A percentile compares a stretch with the other conserved stretches of the same genome.
phyloP scores from a whole-genome alignment of 306 rosid species.

The Inga leiocalycina region DNA sequence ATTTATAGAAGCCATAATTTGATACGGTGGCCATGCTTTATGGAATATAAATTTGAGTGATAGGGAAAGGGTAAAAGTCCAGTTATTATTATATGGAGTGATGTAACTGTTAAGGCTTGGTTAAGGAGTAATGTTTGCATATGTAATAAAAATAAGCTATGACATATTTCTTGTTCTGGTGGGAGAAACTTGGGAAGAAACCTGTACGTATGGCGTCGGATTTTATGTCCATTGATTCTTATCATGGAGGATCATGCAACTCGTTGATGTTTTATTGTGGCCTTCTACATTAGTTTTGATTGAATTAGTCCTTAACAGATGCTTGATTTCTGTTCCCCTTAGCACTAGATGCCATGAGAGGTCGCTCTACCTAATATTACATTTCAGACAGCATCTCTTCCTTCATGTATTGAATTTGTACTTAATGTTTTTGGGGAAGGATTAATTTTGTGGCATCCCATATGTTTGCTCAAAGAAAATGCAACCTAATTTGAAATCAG shows the following conservation, averaged over 20 bases:
- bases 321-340: not conserved
- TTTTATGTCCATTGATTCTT: not conserved
- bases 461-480: not conserved
- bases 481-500: constrained; percentile 18
- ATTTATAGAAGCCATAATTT: not conserved
- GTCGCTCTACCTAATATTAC: not conserved
- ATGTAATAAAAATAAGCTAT: not conserved
- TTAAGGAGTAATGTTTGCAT: constrained; percentile 11
- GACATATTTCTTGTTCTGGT: not conserved
- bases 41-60: not conserved
- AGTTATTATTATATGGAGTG: not conserved
- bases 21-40: not conserved
- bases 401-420: not conserved
- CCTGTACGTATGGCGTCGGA: not conserved
- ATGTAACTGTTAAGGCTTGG: not conserved
- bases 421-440: not conserved
- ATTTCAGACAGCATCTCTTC: not conserved
- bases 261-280: not conserved
- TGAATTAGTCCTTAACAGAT: not conserved
- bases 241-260: not conserved
- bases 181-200: not conserved
- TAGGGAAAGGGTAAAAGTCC: not conserved
- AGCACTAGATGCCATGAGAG: not conserved
- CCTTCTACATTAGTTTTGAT: not conserved
- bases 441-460: not conserved